Evolutionary conservation across 2,329 filamentous ascomycete species (phyloP).

Genomic region (Mycosphaerella arachidis): DNA sequence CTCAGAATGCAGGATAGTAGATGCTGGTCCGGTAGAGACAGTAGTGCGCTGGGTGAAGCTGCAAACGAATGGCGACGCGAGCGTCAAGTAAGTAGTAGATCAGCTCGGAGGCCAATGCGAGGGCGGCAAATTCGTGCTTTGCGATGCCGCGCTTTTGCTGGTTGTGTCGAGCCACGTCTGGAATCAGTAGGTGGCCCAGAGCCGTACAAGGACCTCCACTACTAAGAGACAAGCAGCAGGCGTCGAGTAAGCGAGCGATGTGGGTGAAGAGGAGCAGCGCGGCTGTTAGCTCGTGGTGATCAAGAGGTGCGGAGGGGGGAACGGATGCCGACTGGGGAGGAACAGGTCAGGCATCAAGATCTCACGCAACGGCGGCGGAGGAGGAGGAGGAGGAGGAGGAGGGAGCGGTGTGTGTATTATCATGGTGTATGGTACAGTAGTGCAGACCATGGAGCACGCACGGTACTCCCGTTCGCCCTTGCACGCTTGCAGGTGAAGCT

Average conservation of each 20-base stretch:
- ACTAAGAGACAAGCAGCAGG: background rate
- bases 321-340: background rate
- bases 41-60: background rate
- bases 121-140: background rate
- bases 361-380: too few relatives aligned
- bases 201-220: background rate
- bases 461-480: background rate
- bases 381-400: background rate
- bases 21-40: conserved; percentile 1
- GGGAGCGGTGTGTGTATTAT: background rate
- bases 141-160: too few relatives aligned
- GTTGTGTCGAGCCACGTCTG: background rate
- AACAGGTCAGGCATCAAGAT: background rate
- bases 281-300: background rate
- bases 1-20: background rate
- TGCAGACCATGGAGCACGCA: background rate
- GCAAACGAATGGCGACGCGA: background rate
- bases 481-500: background rate
- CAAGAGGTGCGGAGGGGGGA: background rate
- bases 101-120: background rate
- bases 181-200: background rate
- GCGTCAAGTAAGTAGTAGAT: background rate
- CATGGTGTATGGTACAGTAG: background rate
- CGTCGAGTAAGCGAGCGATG: background rate
- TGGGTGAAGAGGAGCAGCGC: background rate